Evolutionary conservation across 768 basidiomycete species (phyloP), one percentile per base, ranked within the genome.

Genomic region (Russula vinacea): DNA sequence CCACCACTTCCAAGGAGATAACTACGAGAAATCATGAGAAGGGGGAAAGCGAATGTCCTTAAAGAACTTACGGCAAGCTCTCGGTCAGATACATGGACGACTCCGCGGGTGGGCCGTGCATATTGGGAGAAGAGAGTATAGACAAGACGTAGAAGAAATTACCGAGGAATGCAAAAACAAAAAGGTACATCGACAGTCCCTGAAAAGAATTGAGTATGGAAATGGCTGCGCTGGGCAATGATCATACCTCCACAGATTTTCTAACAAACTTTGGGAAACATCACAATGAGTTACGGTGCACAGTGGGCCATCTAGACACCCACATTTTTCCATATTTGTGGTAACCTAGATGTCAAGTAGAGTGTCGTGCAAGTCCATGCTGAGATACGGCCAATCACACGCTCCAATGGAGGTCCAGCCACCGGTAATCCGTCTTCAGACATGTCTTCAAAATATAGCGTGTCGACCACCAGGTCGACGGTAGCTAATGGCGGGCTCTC

Each of bases 271-370:
- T 69, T 13, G 24, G 16, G 56, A 8, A 66, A 32, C 55, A 58
- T 55, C 33, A 37, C 22, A 7, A 45, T 50, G n/a, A 57, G 65
- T 1, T 57, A 35, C 50, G 53, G 11, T 53, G 63, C 53, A 56
- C 42, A 42, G 17, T 9, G 6, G 39, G 44, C 42, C 51, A 50
- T 24, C 56, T 24, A 26, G 54, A 37, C 33, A 85, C 93, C 73
- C 74, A 97, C 95, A 71, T 98, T 98, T 76, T 95, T 96, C 97
- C 97, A 98, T 67, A 99, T 97, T 74, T 99, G 97, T 24, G 97
- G 97, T 70, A 99, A 76, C 64, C 97, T 85, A 3, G 90, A 92
- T 3, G 96, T 98, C 40, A 99, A 78, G 75, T 99, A 99, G 17
- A 98, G 78, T 0, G 86, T 90, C 1, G 95, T 94, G 73, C 96